These are phyloP conservation scores for Penicillium longicatenatum DNA, from an alignment of 495 filamentous ascomycete species.

Conservation along the genomic window DNA sequence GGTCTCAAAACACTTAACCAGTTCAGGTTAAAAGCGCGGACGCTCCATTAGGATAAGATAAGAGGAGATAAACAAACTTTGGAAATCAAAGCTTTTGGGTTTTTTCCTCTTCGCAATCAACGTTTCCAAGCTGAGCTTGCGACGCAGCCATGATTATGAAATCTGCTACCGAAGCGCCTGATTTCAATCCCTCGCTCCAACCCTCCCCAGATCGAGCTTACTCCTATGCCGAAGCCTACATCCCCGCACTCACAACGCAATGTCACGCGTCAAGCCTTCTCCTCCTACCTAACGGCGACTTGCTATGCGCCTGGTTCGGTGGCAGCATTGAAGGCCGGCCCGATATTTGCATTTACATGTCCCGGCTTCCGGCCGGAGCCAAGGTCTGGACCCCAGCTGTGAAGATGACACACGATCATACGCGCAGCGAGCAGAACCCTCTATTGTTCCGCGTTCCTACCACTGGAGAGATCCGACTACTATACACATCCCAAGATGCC, in stretches of 20 bases:
- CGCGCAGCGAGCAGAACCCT: slow-evolving; percentile 31
- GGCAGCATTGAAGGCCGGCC: slow-evolving; percentile 32
- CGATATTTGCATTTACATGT: slow-evolving; percentile 31
- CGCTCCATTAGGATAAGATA: slow-evolving; percentile 11
- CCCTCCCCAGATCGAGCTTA: background rate
- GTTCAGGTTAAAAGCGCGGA: no score
- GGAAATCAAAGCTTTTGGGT: background rate
- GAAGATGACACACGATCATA: slow-evolving; percentile 27
- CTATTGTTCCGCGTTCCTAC: slow-evolving; percentile 24
- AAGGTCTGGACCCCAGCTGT: slow-evolving; percentile 15
- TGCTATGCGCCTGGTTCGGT: slow-evolving; percentile 30
- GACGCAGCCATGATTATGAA: slow-evolving; percentile 11
- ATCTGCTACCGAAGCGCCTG: slow-evolving; percentile 3
- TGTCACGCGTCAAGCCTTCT: slow-evolving; percentile 32
- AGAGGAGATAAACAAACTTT: background rate
- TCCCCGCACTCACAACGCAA: slow-evolving; percentile 28
- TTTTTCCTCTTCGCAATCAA: background rate
- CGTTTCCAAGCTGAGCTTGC: background rate
- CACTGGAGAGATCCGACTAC: slow-evolving; percentile 21
- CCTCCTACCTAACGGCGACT: slow-evolving; percentile 24
- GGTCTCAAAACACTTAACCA: background rate
- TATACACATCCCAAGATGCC: slow-evolving; percentile 28
- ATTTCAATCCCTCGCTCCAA: slow-evolving; percentile 11
- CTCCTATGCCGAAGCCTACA: slow-evolving; percentile 19
- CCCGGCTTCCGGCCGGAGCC: slow-evolving; percentile 14